phyloP scores from a whole-genome alignment of 1,284 basidiomycete genomes.

The Cryptococcus sp. region DNA sequence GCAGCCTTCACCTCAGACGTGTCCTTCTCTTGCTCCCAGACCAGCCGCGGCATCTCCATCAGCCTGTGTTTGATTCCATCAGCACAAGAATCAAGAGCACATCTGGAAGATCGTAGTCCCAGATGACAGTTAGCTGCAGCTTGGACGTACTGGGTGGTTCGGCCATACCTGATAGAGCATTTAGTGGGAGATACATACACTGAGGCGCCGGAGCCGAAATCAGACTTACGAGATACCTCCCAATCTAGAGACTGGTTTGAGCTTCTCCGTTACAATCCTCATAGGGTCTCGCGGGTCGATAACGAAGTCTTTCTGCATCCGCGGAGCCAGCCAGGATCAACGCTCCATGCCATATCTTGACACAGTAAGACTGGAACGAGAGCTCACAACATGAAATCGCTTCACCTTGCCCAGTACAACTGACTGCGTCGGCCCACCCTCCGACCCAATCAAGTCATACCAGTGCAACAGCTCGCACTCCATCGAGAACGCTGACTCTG shows the following conservation, averaged over 20 bases:
- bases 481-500: conserved; percentile 66
- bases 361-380: background rate
- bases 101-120: background rate
- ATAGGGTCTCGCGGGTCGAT: conserved; percentile 56
- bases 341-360: background rate
- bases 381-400: conserved; percentile 57
- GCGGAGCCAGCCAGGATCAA: conserved; percentile 25
- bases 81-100: background rate
- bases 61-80: conserved; percentile 18
- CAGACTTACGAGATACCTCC: conserved; percentile 62
- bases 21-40: conserved; percentile 58
- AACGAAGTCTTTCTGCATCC: conserved; percentile 53
- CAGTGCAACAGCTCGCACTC: conserved; percentile 66
- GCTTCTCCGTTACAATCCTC: conserved; percentile 50
- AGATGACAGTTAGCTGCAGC: background rate
- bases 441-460: conserved; percentile 56
- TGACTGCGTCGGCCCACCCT: conserved; percentile 55
- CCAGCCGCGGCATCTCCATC: conserved; percentile 56
- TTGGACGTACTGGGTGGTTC: conserved; percentile 56
- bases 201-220: too few species aligned
- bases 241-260: conserved; percentile 62
- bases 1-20: conserved; percentile 29
- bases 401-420: conserved; percentile 65
- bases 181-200: background rate
- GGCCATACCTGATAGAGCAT: conserved; percentile 32